Evolutionary conservation across 1,284 basidiomycete species (phyloP).

Genomic region (Ustilago curta): DNA sequence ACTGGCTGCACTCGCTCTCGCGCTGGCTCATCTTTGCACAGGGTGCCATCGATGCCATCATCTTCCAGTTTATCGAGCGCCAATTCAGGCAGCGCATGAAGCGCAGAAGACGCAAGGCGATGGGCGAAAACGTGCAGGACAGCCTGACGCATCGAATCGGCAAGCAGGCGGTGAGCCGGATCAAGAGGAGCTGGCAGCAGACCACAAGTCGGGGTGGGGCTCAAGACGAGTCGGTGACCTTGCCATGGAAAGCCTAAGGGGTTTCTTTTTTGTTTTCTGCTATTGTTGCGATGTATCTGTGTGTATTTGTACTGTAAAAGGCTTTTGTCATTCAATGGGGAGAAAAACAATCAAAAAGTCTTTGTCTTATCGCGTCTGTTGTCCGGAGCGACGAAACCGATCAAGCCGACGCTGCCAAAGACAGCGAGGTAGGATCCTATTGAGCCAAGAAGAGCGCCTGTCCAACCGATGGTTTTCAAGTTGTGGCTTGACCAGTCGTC

Average conservation of each 20-base stretch:
- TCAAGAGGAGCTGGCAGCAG: slow-evolving; percentile 15
- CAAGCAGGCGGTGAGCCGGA: slow-evolving; percentile 3
- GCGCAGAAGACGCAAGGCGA: slow-evolving; percentile 46
- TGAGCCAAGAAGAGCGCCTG: slow-evolving; percentile 25
- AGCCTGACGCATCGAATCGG: slow-evolving; percentile 22
- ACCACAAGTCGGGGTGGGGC: background rate
- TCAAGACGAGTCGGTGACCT: background rate
- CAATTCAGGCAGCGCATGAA: slow-evolving; percentile 60
- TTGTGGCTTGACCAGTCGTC: slow-evolving; percentile 29
- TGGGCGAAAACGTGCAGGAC: slow-evolving; percentile 49
- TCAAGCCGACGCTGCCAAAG: slow-evolving; percentile 36
- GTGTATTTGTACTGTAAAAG: slow-evolving; percentile 5
- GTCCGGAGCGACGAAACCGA: slow-evolving; percentile 38
- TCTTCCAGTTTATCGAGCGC: slow-evolving; percentile 63
- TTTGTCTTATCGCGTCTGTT: slow-evolving; percentile 22
- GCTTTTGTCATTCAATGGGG: no score
- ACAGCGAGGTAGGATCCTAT: slow-evolving; percentile 32
- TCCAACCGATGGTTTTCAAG: slow-evolving; percentile 43
- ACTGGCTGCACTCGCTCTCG: slow-evolving; percentile 45
- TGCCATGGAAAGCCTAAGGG: background rate
- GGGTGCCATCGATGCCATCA: slow-evolving; percentile 58
- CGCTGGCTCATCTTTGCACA: slow-evolving; percentile 64
- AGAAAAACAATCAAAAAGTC: no score
- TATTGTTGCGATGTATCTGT: slow-evolving; percentile 2
- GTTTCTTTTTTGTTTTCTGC: no score